Base-by-base conservation (phyloP, 805 yeast genomes). In the Kockiozyma suomiensis region DNA sequence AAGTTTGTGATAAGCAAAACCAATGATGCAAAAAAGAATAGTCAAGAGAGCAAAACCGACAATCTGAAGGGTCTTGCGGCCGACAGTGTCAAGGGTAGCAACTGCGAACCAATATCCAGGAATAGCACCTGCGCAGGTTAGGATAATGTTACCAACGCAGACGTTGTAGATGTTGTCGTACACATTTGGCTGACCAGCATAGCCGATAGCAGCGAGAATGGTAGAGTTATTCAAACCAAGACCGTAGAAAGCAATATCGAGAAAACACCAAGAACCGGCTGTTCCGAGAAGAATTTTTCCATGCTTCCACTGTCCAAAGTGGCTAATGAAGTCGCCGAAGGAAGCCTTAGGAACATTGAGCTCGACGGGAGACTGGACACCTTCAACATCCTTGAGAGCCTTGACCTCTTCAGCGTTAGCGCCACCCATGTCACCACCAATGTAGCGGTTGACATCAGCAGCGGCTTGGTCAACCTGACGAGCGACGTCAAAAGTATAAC, bases 21-120 rank as follows among this genome's bases (percentile, higher is more conserved):
- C 96, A 74, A 90, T 85, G 69, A 82, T 76, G 81, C 90, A 86
- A 78, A 91, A 85, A 61, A 91, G 75, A 55, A 78, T 73, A 45
- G 96, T 88, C 72, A 90, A 81, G 54, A 88, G 71, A 66, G 81
- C 61, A 79, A 90, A 90, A 70, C 96, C 96, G 71, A 77, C 78
- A 23, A 89, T 61, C 79, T 91, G 97, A 65, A 90, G 78, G 65
- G 91, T 85, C 76, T 87, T 89, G 81, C 97, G 85, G 70, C 97
- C 97, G 68, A 90, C 69, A 40, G 77, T 80, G 76, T 90, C 97
- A 62, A 90, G 73, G 49, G 93, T 85, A 54, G 90, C 90, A 69
- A 86, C 90, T 33, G 93, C 74, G 62, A 81, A 78, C 97, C 97
- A 90, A 78, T 90, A 90, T 72, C 97, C 97, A 70, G 97, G 97